A percentile compares a stretch with the other conserved stretches of the same genome.
These are phyloP conservation scores for Amphicarpaea edgeworthii DNA, from an alignment of 306 rosid genomes.

Conservation along the genomic window DNA sequence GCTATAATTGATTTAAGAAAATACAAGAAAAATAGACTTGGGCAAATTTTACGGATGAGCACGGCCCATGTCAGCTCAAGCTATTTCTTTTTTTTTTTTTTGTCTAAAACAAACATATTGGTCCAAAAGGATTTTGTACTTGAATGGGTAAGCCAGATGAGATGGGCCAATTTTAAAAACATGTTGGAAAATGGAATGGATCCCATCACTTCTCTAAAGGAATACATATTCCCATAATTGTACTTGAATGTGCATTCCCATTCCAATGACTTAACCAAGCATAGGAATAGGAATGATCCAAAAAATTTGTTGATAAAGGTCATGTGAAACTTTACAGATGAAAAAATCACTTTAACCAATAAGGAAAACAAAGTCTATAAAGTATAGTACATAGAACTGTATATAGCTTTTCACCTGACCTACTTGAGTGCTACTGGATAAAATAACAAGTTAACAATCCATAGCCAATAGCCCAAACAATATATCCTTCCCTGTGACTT, in stretches of 20 bases:
- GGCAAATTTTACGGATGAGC: not conserved
- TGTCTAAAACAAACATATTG: conserved; percentile 14
- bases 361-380: not conserved
- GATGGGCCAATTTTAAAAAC: not conserved
- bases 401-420: not conserved
- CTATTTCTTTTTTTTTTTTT: not conserved
- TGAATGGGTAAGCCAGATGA: not conserved
- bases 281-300: not conserved
- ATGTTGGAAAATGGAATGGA: not conserved
- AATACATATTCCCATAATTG: conserved; percentile 5
- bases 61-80: not conserved
- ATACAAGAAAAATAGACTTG: not conserved
- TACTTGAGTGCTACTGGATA: conserved; percentile 4
- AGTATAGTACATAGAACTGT: not conserved
- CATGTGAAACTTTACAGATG: conserved; percentile 12
- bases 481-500: conserved; percentile 11
- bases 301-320: conserved; percentile 3
- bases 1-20: not conserved
- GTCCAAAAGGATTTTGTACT: not conserved
- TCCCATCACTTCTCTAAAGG: conserved; percentile 2
- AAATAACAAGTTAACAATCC: not conserved
- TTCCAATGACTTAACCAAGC: conserved; percentile 7
- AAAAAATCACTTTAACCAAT: no score
- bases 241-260: not conserved
- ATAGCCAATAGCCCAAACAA: conserved; percentile 22